Base-by-base conservation (phyloP, 2,329 filamentous ascomycete species). In the Ilyonectria destructans region DNA sequence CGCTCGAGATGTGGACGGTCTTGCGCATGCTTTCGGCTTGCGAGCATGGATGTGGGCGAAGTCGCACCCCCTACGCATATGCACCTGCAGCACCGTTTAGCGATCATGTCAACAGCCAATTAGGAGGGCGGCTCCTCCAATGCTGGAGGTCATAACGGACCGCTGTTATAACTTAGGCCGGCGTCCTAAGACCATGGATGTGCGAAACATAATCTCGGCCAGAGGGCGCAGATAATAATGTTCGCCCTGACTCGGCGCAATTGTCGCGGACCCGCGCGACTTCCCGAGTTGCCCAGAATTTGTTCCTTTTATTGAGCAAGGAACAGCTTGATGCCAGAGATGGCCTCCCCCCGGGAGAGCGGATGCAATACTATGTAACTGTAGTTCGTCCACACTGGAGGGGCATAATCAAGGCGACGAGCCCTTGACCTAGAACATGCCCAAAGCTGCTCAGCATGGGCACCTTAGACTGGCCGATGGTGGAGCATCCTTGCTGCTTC, bases 121-220 rank as follows among this genome's bases (percentile, higher is more conserved):
- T 46, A 75, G 37, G 35, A 62, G 31, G 49, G 57, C 54, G 61
- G 19, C 56, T 56, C 37, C 45, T 70, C 58, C 52, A 57, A 55
- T 67, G 45, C 58, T 60, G 62, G 69, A 68, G 68, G 63, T 49
- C 70, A 69, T 71, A 68, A 65, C 54, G 70, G 65, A 67, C 55
- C 71, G 67, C 46, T 72, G 70, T 73, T 76, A 76, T 71, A 74
- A 71, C 73, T 74, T 75, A 76, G 74, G 68, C 60, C 61, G 43
- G 61, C 60, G 58, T 66, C 51, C 67, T 76, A 76, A 73, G 73
- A 69, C 21, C 74, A 75, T 75, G 74, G 74, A 69, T 74, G 71
- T 69, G 73, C 71, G 66, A 75, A 73, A 74, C 73, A 76, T 69
- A 76, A 76, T 76, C 71, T 76, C 74, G 74, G 73, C 55, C 72